phyloP scores from a whole-genome alignment of 495 filamentous ascomycete species.

The Trichoderma reesei region DNA sequence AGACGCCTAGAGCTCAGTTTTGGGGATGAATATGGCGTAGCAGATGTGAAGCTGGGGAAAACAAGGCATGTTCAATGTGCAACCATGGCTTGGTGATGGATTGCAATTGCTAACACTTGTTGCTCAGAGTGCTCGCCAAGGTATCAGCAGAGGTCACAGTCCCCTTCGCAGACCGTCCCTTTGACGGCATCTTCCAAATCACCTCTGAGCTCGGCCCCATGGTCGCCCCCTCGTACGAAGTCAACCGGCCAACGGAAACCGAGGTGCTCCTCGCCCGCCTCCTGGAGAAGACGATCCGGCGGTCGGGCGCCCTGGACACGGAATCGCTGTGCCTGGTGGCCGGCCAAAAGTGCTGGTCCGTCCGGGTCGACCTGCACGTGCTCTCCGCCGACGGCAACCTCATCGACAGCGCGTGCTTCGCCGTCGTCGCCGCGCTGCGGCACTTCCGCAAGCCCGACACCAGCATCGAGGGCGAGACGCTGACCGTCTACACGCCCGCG shows the following conservation, averaged over 20 bases:
- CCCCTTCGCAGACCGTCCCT: constrained; percentile 79
- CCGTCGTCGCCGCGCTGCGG: constrained; percentile 72
- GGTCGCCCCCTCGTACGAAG: constrained; percentile 83
- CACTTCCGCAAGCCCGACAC: constrained; percentile 88
- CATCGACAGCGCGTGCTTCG: constrained; percentile 75
- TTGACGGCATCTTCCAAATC: constrained; percentile 91
- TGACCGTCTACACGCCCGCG: constrained; percentile 70
- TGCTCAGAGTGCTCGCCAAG: constrained; percentile 62
- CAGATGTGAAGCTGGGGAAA: constrained; percentile 81
- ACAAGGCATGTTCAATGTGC: constrained; percentile 52
- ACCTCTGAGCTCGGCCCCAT: constrained; percentile 84
- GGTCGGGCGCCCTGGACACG: constrained; percentile 82
- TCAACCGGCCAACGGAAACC: constrained; percentile 66
- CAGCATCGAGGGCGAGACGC: constrained; percentile 65
- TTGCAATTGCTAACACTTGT: neutral
- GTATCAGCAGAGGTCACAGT: constrained; percentile 81
- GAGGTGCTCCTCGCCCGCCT: constrained; percentile 78
- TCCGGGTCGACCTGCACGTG: constrained; percentile 84
- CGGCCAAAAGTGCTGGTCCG: constrained; percentile 77
- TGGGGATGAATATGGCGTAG: constrained; percentile 83
- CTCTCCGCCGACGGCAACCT: constrained; percentile 82
- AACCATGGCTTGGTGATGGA: neutral
- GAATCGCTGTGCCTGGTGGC: constrained; percentile 92
- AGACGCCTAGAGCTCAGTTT: constrained; percentile 69
- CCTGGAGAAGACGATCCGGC: constrained; percentile 86